Conservation (phyloP, 495 filamentous ascomycete species). For the Lasiosphaeria ovina region DNA sequence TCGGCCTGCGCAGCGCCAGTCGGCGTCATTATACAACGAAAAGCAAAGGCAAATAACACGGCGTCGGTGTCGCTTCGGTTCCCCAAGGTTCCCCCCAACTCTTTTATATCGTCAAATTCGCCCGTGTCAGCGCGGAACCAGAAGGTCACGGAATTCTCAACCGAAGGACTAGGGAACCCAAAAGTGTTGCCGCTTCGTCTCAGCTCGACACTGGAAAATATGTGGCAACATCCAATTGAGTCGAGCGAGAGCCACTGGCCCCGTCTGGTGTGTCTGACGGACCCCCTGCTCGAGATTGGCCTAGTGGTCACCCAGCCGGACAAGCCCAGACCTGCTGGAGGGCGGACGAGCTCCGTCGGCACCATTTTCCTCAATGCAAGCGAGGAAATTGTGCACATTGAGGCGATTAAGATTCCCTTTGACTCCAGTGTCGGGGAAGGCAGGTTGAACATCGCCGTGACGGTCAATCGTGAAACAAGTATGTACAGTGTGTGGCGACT, state of each 20-base stretch:
- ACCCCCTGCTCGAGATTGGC: conserved; percentile 84
- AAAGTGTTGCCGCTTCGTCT: conserved; percentile 46
- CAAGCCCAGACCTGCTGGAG: conserved; percentile 21
- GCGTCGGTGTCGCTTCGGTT: conserved; percentile 47
- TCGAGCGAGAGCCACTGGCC: conserved; percentile 62
- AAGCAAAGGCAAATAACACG: conserved; percentile 42
- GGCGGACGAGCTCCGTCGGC: conserved; percentile 14
- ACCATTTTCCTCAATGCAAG: conserved; percentile 56
- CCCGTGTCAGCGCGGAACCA: conserved; percentile 42
- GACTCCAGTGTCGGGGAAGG: conserved; percentile 14
- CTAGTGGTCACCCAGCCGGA: conserved; percentile 63
- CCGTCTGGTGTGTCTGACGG: conserved; percentile 77
- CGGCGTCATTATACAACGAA: conserved; percentile 83
- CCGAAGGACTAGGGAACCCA: conserved; percentile 49
- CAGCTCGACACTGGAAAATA: conserved; percentile 45
- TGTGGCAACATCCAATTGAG: conserved; percentile 48
- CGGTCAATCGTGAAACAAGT: conserved; percentile 68
- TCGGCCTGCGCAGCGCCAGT: conserved; percentile 75
- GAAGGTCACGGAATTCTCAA: conserved; percentile 51
- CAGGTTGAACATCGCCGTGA: conserved; percentile 74
- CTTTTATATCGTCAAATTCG: conserved; percentile 68
- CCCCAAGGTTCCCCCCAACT: conserved; percentile 69
- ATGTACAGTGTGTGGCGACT: conserved; percentile 79
- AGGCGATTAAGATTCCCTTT: conserved; percentile 29
- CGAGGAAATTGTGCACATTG: conserved; percentile 79